Evolutionary conservation across 2,329 filamentous ascomycete species (phyloP), one percentile per base, ranked within the genome.

Genomic region (Neoascochyta sp.): DNA sequence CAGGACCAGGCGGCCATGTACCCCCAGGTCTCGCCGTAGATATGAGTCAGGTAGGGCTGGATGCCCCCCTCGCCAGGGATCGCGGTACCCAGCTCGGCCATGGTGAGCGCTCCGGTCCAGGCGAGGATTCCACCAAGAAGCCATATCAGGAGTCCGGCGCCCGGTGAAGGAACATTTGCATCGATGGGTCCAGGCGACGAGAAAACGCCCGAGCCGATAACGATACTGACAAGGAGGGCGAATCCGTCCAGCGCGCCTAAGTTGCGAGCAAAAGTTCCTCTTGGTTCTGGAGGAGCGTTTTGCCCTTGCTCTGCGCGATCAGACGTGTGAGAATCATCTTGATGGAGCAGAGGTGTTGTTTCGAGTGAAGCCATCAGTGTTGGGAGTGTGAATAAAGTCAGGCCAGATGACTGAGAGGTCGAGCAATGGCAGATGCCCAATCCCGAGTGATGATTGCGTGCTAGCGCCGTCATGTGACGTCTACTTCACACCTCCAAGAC

Each of bases 1-100:
- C 78, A 81, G 0, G 74, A 78, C 78, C 78, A 82, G 0, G 76
- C 78, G 0, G 76, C 75, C 14, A 81, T 56, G 47, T 80, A 81
- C 5, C 77, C 78, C 31, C 72, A 71, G 1, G 75, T 54, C 27
- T 80, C 75, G 19, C 78, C 77, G 36, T 73, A 81, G 18, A 80
- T 75, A 55, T 77, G 72, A 36, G 70, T 67, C 2, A 82, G 66
- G 41, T 78, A 81, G 1, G 75, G 75, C 45, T 82, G 78, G 11
- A 81, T 72, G 12, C 78, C 78, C 4, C 78, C 75, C 68, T 81
- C 76, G 9, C 76, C 76, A 0, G 76, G 76, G 27, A 82, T 78
- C 1, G 76, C 73, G 1, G 77, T 79, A 4, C 78, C 78, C 4
- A 82, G 65, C 58, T 81, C 78, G 0, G 76, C 75, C 62, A 81